Evolutionary conservation across 169 alveolate species (phyloP), one percentile per base, ranked within the genome.

Genomic region (Plasmodium vivax): DNA sequence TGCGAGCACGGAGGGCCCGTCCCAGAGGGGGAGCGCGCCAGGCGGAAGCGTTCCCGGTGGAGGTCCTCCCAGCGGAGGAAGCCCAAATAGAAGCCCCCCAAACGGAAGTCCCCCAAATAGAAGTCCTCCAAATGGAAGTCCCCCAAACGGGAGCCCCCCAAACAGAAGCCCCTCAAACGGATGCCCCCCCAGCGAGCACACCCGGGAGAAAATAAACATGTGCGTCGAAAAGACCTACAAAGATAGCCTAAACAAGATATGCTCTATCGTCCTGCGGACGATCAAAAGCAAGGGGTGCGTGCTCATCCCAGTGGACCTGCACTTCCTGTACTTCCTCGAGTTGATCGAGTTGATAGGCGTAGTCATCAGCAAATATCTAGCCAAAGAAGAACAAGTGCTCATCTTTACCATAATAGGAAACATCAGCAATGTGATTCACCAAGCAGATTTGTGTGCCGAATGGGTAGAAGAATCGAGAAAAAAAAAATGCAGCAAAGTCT

Each of bases 381-480:
- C 92, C 47, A 72, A 90, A 81, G 94, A 90, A 80, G 84, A 90
- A 34, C 94, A 90, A 81, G 94, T 81, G 4, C 54, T 81, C 43
- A 80, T 90, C 54, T 90, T 81, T 81, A 68, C 85, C 38, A 45
- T 81, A 6, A 32, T 90, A 54, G 56, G 92, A 19, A 90, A 90
- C 19, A 71, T 90, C 27, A 56, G 43, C 30, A 72, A 90, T 90
- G 91, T 82, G 23, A 90, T 90, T 43, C 83, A 90, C 54, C 91
- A 90, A 81, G 90, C 91, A 32, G 81, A 90, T 58, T 54, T 82
- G 23, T 47, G 92, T 81, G 94, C 94, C 23, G 94, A 90, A 81
- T 90, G 94, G 94, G 94, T 90, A 1, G 94, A 90, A 62, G 94
- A 90, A 81, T 81, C 94, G 38, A 80, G 91, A 9, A 90, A 90